These are phyloP conservation scores for Helianthus tuberosus DNA, from an alignment of 129 eudicot species.

Conservation along the genomic window DNA sequence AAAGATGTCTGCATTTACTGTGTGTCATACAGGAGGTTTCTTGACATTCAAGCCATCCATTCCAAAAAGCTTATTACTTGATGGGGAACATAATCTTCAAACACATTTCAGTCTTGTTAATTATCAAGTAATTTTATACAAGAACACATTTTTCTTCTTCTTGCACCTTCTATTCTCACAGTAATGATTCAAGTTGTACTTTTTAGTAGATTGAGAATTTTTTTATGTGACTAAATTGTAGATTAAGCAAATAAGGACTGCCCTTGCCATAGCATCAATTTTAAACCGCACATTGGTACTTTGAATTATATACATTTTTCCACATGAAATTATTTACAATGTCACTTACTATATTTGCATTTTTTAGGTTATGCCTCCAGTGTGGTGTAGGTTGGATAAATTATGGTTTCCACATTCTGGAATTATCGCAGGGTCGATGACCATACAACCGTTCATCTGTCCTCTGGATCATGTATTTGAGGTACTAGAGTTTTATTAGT, in stretches of 20 bases:
- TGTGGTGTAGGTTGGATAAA: no score
- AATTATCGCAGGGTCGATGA: no score
- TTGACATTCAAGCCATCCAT: conserved; percentile 83
- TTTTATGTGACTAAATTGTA: conserved; percentile 35
- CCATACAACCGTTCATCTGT: no score
- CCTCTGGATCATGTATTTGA: no score
- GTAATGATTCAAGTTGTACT: conserved; percentile 5
- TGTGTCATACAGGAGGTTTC: conserved; percentile 78
- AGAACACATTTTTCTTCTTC: not conserved
- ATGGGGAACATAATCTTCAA: conserved; percentile 76
- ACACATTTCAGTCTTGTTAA: conserved; percentile 86
- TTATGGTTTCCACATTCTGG: no score
- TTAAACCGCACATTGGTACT: conserved; percentile 85
- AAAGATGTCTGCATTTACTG: conserved; percentile 18
- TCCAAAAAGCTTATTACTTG: conserved; percentile 83
- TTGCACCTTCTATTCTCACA: not conserved
- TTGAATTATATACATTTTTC: not conserved
- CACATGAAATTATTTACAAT: no score
- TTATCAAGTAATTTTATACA: conserved; percentile 66
- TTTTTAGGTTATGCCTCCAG: no score
- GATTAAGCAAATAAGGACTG: conserved; percentile 93
- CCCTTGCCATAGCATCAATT: conserved; percentile 80
- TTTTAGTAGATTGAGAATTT: not conserved
- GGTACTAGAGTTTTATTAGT: no score
- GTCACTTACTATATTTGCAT: no score